A percentile compares a stretch with the other conserved stretches of the same genome.
Evolutionary conservation across 176 grass and related monocot species (phyloP).

Genomic region (Oryza australiensis): DNA sequence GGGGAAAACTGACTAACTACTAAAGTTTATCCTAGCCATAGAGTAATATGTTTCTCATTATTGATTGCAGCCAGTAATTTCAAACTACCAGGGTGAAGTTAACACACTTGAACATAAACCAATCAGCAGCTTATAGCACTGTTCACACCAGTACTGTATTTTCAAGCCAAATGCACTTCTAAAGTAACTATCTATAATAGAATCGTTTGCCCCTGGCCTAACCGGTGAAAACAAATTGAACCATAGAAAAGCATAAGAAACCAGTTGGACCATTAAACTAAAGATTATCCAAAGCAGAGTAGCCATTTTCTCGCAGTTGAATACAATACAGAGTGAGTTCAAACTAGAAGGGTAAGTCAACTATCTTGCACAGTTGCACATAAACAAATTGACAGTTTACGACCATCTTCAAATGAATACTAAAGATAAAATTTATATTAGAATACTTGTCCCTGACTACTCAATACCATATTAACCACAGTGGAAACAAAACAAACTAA

Average conservation of each 20-base stretch:
- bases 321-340: background rate
- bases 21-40: background rate
- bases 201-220: background rate
- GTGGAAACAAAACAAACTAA: background rate
- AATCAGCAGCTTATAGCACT: background rate
- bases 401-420: background rate
- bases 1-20: too few species aligned
- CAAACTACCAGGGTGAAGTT: background rate
- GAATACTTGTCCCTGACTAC: background rate
- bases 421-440: background rate
- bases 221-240: background rate
- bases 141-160: background rate
- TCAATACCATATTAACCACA: background rate
- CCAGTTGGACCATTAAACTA: background rate
- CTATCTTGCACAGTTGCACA: background rate
- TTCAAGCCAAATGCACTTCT: background rate
- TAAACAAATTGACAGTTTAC: background rate
- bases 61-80: background rate
- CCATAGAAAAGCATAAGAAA: background rate
- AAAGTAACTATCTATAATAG: background rate
- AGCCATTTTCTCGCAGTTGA: background rate
- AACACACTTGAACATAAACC: conserved; percentile 9
- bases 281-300: background rate
- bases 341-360: background rate
- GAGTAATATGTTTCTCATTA: background rate